Evolutionary conservation across 1,284 basidiomycete genomes (phyloP), one percentile per base, ranked within the genome.

Genomic region (Moesziomyces globuligerus): DNA sequence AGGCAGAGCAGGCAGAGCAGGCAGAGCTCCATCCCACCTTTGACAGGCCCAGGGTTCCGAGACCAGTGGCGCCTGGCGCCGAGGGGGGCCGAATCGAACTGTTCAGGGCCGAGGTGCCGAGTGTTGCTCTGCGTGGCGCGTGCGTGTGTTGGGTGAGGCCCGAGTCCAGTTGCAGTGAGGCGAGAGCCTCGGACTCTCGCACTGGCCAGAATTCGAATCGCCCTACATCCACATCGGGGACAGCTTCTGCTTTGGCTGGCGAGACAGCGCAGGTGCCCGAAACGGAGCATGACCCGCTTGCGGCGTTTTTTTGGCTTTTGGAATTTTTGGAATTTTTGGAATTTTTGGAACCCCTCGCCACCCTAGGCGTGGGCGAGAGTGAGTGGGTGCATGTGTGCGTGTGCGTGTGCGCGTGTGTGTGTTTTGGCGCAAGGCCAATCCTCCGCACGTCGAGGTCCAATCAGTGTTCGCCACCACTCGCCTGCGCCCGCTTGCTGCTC

Each of bases 191-290:
- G 32, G 32, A 17, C 32, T 34, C 32, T 34, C 32, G 52, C 39
- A 42, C 21, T 55, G 39, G n/a, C 18, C 44, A 25, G 21, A 54
- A 42, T 39, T 54, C 52, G 52, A 54, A 54, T 34, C 43, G 50
- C 34, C 41, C 32, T 38, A 23, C 47, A 39, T 48, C 34, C n/a
- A n/a, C n/a, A n/a, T n/a, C 36, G 44, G 29, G 43, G 43, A 37
- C 7, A 47, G n/a, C n/a, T n/a, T n/a, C n/a, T n/a, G n/a, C n/a
- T n/a, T n/a, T n/a, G n/a, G n/a, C n/a, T n/a, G n/a, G n/a, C n/a
- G n/a, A n/a, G n/a, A 26, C n/a, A 15, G 40, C 29, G 43, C 42
- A 29, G 49, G 40, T 51, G 42, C 43, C 41, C 51, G 51, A 53
- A 42, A 36, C 48, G 34, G 39, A 47, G 38, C 51, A 20, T 40